A percentile compares a stretch with the other conserved stretches of the same genome.
These are phyloP conservation scores for Amphichorda felina DNA, from an alignment of 2,329 filamentous ascomycete species.

Conservation along the genomic window DNA sequence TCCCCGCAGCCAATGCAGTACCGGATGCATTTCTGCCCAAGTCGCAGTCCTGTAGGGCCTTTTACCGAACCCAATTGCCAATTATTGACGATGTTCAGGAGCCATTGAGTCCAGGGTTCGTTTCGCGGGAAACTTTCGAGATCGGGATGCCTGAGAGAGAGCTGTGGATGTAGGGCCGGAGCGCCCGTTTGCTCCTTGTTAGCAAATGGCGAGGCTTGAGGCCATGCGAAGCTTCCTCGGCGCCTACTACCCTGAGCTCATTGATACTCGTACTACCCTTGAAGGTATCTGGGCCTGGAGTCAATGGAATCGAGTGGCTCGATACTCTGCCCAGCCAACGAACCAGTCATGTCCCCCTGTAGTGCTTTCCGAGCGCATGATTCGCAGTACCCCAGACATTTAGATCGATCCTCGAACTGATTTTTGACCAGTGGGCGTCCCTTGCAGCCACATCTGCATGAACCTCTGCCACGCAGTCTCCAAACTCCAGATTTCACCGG, in stretches of 20 bases:
- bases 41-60: no score
- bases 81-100: no score
- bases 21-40: no score
- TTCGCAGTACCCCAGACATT: conserved; percentile 16
- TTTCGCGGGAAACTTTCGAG: no score
- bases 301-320: conserved; percentile 2
- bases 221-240: background rate
- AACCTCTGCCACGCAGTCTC: background rate
- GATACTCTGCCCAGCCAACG: background rate
- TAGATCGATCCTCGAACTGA: conserved; percentile 9
- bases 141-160: no score
- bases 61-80: no score
- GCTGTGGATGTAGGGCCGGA: background rate
- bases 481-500: background rate
- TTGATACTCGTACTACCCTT: background rate
- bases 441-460: conserved; percentile 3
- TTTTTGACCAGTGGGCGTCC: conserved; percentile 3
- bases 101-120: no score
- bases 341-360: conserved; percentile 7
- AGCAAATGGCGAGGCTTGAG: background rate
- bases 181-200: background rate
- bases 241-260: background rate
- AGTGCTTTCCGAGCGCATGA: conserved; percentile 14
- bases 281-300: background rate
- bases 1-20: no score